Evolutionary conservation across 805 yeast genomes (phyloP).

Genomic region (Zygoascus biomembranicola): DNA sequence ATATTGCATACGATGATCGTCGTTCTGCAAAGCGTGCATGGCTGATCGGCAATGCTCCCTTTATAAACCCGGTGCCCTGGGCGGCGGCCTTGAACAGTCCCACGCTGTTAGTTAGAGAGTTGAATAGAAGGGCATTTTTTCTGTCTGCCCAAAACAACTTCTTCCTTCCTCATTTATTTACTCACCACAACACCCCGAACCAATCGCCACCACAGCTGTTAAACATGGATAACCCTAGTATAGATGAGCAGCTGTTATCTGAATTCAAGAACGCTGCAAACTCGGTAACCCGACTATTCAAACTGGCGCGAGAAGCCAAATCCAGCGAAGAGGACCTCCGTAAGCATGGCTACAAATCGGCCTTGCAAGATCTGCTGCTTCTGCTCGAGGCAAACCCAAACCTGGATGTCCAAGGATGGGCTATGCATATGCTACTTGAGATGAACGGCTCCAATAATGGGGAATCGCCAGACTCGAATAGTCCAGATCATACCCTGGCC

Average conservation of each 20-base stretch:
- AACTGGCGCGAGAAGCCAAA: conserved; percentile 17
- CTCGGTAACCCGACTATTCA: conserved; percentile 23
- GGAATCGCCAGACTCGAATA: neutral
- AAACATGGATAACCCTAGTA: neutral
- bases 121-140: no score
- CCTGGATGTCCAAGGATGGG: conserved; percentile 18
- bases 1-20: no score
- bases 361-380: conserved; percentile 16
- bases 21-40: no score
- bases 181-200: neutral
- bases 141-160: neutral
- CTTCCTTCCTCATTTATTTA: neutral
- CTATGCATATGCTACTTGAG: conserved; percentile 5
- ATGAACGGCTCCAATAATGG: neutral
- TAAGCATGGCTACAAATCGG: conserved; percentile 19
- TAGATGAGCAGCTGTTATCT: conserved; percentile 5
- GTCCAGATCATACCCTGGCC: neutral
- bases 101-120: no score
- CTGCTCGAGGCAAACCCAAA: conserved; percentile 13
- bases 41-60: no score
- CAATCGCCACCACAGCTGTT: neutral
- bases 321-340: conserved; percentile 7
- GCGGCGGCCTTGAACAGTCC: no score
- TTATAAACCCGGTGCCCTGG: no score
- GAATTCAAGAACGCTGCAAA: conserved; percentile 24